Conservation (phyloP, 352 stramenopile species). For the Globisporangium acanthophoron region DNA sequence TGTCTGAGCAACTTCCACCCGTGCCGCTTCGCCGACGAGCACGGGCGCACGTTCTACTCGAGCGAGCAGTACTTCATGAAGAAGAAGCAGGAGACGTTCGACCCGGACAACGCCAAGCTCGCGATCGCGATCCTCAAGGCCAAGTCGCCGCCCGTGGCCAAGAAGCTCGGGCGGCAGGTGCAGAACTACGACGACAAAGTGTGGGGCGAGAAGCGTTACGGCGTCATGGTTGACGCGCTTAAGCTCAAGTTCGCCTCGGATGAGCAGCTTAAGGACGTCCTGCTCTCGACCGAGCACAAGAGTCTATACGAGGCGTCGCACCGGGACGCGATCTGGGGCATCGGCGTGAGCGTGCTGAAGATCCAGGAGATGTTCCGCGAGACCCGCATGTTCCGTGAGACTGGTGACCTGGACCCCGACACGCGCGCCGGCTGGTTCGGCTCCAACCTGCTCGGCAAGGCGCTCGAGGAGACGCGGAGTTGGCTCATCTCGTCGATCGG, state of each 20-base stretch:
- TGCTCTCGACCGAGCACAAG: conserved; percentile 43
- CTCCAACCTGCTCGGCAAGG: conserved; percentile 46
- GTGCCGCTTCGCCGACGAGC: conserved; percentile 37
- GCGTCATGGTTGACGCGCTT: conserved; percentile 50
- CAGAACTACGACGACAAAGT: conserved; percentile 44
- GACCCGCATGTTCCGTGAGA: conserved; percentile 24
- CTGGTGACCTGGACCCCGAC: conserved; percentile 27
- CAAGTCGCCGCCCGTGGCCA: conserved; percentile 37
- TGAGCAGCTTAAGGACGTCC: conserved; percentile 20
- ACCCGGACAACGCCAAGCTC: conserved; percentile 31
- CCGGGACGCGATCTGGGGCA: conserved; percentile 52
- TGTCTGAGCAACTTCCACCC: conserved; percentile 63
- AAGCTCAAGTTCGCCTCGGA: conserved; percentile 54
- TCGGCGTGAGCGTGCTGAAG: conserved; percentile 36
- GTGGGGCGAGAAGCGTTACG: conserved; percentile 34
- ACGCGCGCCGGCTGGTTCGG: conserved; percentile 36
- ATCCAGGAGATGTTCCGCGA: conserved; percentile 36
- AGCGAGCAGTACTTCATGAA: conserved; percentile 77
- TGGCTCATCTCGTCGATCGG: conserved; percentile 27
- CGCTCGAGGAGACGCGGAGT: conserved; percentile 43
- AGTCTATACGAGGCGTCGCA: conserved; percentile 49
- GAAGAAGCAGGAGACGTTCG: conserved; percentile 62
- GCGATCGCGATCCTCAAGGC: conserved; percentile 40
- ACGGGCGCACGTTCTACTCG: conserved; percentile 39
- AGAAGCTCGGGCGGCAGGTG: conserved; percentile 49